Base-by-base conservation (phyloP, 768 basidiomycete genomes). In the Strobilomyces dryophilus region DNA sequence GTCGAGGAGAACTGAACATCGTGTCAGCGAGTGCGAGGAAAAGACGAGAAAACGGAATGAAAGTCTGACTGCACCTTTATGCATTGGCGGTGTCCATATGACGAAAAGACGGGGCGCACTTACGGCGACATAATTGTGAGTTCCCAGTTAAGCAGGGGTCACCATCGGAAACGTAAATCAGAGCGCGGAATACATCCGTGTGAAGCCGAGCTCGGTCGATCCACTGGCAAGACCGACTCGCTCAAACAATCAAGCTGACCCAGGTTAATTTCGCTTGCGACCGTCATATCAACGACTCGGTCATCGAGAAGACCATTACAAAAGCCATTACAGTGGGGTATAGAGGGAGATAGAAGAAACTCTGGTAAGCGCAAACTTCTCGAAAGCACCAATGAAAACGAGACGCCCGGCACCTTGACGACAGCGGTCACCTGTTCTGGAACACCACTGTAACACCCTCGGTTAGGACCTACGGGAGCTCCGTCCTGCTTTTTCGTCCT, bases 401-500 rank as follows among this genome's bases (percentile, higher is more conserved):
- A 54, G 55, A 55, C 61, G 51, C 57, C 34, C 35, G 47, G 50
- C 53, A 59, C 55, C 68, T 60, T 71, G 59, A 35, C 68, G 61
- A 71, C 69, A 44, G 44, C 45, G 54, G 56, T 32, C 44, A 29
- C 43, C 32, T 11, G n/a, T 53, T 43, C 46, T 34, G 31, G 46
- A 44, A 55, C 46, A 46, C 61, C 65, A 52, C 61, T 31, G 49
- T 67, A 66, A 55, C 55, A 6, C 53, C 62, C 44, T 31, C 39
- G 21, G 46, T 14, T 40, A 34, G 44, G 21, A 49, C 35, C 54
- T 56, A 56, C 5, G 41, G 44, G 31, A 45, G 55, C 14, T 58
- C 55, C 35, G 44, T 27, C 49, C 56, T 71, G 53, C 68, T 68
- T 59, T 73, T 79, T 60, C 69, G 73, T 55, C 73, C 69, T 49